Evolutionary conservation across 1,139 yeast genomes (phyloP), one percentile per base, ranked within the genome.

Genomic region (Nakaseomyces delphensis): DNA sequence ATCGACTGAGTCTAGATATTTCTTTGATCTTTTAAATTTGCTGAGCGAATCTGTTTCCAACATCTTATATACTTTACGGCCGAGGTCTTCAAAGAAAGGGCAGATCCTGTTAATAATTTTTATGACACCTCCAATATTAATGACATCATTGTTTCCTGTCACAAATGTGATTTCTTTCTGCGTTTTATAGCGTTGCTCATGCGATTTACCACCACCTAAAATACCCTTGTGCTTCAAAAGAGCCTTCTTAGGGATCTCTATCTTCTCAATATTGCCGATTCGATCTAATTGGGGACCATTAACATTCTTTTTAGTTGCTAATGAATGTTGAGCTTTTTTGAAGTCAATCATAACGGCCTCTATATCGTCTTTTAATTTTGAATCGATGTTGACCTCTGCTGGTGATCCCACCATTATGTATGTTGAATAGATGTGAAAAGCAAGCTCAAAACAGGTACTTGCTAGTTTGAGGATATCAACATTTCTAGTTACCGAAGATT

Each of bases 391-490:
- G 40, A 86, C 66, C 46, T 79, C 80, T 48, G 70, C 76, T 0
- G 93, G 83, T 0, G 95, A 76, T 19, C 82, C 83, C 10, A 70
- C 63, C n/a, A 82, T 73, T 39, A 87, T 67, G 55, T 76, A 85
- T 0, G 83, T 71, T 18, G 82, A 74, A 58, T 74, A 85, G 32
- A 85, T 76, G 42, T 72, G 73, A 57, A 76, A 81, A 0, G 81
- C 79, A 45, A 70, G 63, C 2, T 80, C 71, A 24, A 78, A 59
- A 48, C 82, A 76, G 7, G 15, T 21, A n/a, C 10, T n/a, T 2
- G 23, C 7, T 9, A 31, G 7, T 11, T 11, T 31, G 15, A 1
- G 5, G 11, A 31, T 31, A 14, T 31, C n/a, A 8, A 13, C 7
- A 8, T 3, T 16, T 10, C 4, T n/a, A n/a, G n/a, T n/a, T n/a